phyloP scores from a whole-genome alignment of 345 rosid species.

The Citrus sp. region DNA sequence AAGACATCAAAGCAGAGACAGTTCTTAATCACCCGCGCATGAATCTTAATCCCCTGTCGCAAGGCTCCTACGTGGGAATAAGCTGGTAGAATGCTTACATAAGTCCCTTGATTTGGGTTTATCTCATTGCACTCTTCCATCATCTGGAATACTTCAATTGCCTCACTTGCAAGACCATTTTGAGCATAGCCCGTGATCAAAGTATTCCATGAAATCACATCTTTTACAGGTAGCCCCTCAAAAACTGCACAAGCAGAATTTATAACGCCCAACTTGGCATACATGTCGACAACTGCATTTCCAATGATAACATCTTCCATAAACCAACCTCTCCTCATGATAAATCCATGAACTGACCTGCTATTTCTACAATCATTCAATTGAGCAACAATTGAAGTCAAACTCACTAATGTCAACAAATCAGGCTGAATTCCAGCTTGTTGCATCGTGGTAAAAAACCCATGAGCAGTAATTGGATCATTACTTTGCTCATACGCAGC shows the following conservation, averaged over 20 bases:
- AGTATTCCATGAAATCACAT: conserved; percentile 55
- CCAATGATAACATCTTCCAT: conserved; percentile 34
- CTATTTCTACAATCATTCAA: conserved; percentile 31
- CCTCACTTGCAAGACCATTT: conserved; percentile 63
- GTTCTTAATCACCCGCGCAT: conserved; percentile 39
- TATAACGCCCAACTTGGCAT: conserved; percentile 43
- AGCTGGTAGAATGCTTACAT: conserved; percentile 59
- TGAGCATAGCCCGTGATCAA: conserved; percentile 51
- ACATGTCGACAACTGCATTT: conserved; percentile 53
- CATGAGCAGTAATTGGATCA: conserved; percentile 34
- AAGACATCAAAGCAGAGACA: conserved; percentile 36
- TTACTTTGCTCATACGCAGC: conserved; percentile 54
- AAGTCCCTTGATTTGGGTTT: conserved; percentile 48
- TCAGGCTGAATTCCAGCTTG: conserved; percentile 35
- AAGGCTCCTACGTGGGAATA: conserved; percentile 52
- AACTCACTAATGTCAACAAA: conserved; percentile 46
- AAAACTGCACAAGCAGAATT: conserved; percentile 42
- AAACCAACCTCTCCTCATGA: conserved; percentile 42
- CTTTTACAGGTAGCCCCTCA: conserved; percentile 38
- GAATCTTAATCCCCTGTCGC: conserved; percentile 53
- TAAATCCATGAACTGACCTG: conserved; percentile 40
- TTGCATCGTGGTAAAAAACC: conserved; percentile 37
- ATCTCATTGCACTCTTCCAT: conserved; percentile 42
- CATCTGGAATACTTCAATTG: conserved; percentile 35
- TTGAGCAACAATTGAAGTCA: conserved; percentile 44